Base-by-base conservation (phyloP, 2,329 filamentous ascomycete genomes). In the Rhynchosporium secalis region DNA sequence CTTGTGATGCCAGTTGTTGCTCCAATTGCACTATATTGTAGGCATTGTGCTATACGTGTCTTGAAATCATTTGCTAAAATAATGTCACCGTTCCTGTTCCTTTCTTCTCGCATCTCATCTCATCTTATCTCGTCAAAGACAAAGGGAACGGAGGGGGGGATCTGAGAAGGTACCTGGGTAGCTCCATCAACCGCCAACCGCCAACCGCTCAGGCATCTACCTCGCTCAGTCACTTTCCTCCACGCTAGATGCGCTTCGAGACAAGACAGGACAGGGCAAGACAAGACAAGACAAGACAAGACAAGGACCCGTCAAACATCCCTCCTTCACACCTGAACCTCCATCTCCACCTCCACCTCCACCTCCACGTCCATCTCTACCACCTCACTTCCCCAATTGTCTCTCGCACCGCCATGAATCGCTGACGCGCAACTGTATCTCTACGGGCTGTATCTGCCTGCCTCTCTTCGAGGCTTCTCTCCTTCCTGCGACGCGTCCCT, bases 381-480 rank as follows among this genome's bases (percentile, higher is more conserved):
- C 29, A 38, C 33, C 20, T 26, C 43, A n/a, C 15, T 43, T 33
- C 47, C 58, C 31, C 28, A 29, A 48, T 40, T n/a, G 29, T n/a
- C 40, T 48, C 55, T 45, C n/a, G 20, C 40, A 58, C 48, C 62
- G 63, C 62, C 63, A 74, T 73, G 72, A 68, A 68, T 70, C 65
- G 68, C 71, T 74, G 70, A 74, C 54, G 66, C 57, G 40, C 55
- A 63, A 36, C 43, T 62, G 56, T 52, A 70, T 66, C 62, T 64
- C 58, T 58, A 66, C 46, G 65, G 71, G 70, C 71, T 68, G 20
- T 55, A 47, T 67, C 65, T 69, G 69, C 72, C 70, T 70, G 69
- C 72, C 70, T 70, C 68, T 68, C 31, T 62, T 63, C 48, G 65
- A 63, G 70, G 68, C 63, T 59, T 64, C 52, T 56, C 49, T 45